Conservation (phyloP, 225 moss, liverwort and hornwort species). For the Asterella californica region DNA sequence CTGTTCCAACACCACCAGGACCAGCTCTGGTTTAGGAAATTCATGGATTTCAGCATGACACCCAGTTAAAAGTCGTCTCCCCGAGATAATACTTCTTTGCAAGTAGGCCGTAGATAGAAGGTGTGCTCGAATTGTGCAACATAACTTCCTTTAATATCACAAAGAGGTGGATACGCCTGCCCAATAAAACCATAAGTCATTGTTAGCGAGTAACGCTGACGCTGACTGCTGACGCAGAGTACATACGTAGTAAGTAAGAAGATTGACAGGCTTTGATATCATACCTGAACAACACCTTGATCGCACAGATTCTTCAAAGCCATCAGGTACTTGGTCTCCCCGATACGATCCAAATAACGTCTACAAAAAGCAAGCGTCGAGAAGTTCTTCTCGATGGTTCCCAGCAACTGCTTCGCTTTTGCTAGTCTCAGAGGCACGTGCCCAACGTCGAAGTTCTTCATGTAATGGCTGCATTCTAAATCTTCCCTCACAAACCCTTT, state of each 20-base stretch:
- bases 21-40: not conserved
- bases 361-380: conserved; percentile 80
- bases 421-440: conserved; percentile 79
- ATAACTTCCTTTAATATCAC: conserved; percentile 71
- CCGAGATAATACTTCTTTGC: conserved; percentile 81
- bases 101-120: conserved; percentile 70
- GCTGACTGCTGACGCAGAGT: not conserved
- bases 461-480: conserved; percentile 94
- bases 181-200: conserved; percentile 10
- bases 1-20: not conserved
- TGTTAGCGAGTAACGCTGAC: not conserved
- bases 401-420: conserved; percentile 83
- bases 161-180: conserved; percentile 72
- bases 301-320: conserved; percentile 92
- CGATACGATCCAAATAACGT: conserved; percentile 79
- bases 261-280: not conserved
- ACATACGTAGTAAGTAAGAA: not conserved
- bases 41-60: not conserved
- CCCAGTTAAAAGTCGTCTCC: conserved; percentile 54
- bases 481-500: conserved; percentile 89
- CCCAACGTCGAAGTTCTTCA: conserved; percentile 90
- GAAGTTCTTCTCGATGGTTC: conserved; percentile 93
- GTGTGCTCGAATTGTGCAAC: conserved; percentile 84
- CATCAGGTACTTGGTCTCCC: conserved; percentile 90
- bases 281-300: conserved; percentile 76